phyloP scores from a whole-genome alignment of 2,329 filamentous ascomycete genomes.

The Blumeriella jaapii region DNA sequence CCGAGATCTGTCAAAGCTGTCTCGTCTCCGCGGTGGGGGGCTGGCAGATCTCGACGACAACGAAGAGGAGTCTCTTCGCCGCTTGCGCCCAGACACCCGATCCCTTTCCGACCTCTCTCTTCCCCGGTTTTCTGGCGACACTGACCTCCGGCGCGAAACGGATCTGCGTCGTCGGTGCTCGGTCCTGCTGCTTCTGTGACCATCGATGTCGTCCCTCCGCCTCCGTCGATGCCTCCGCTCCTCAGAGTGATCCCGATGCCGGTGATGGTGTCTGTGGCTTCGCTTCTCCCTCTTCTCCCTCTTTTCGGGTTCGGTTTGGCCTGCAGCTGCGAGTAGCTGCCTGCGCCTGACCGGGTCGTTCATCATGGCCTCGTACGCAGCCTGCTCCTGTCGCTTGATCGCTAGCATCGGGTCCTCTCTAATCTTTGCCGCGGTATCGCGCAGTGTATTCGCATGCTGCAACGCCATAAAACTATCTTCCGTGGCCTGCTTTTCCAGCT shows the following conservation, averaged over 20 bases:
- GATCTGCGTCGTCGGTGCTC: constrained; percentile 33
- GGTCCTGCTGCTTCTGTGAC: constrained; percentile 27
- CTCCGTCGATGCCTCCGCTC: constrained; percentile 34
- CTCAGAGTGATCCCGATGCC: constrained; percentile 27
- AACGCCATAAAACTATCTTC: constrained; percentile 49
- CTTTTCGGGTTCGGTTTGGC: constrained; percentile 38
- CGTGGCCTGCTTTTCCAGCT: constrained; percentile 62
- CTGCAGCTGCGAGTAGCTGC: constrained; percentile 55
- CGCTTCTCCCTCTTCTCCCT: constrained; percentile 36
- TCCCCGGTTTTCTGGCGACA: constrained; percentile 13
- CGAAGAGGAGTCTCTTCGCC: constrained; percentile 18
- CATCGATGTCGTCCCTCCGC: constrained; percentile 31
- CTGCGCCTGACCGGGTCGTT: constrained; percentile 59
- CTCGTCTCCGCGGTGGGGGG: constrained; percentile 9
- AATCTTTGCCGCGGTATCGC: constrained; percentile 78
- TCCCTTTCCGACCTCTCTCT: constrained; percentile 14
- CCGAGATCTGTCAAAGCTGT: constrained; percentile 15
- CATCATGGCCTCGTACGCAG: constrained; percentile 69
- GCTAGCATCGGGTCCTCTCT: constrained; percentile 83
- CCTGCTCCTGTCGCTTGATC: constrained; percentile 86
- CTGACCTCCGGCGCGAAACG: constrained; percentile 26
- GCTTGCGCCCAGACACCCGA: constrained; percentile 11
- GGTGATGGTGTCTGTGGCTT: constrained; percentile 32
- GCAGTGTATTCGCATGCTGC: constrained; percentile 58
- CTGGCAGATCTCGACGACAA: constrained; percentile 24